Conservation (phyloP, 306 rosid genomes). For the Chamaecrista fasciculata region DNA sequence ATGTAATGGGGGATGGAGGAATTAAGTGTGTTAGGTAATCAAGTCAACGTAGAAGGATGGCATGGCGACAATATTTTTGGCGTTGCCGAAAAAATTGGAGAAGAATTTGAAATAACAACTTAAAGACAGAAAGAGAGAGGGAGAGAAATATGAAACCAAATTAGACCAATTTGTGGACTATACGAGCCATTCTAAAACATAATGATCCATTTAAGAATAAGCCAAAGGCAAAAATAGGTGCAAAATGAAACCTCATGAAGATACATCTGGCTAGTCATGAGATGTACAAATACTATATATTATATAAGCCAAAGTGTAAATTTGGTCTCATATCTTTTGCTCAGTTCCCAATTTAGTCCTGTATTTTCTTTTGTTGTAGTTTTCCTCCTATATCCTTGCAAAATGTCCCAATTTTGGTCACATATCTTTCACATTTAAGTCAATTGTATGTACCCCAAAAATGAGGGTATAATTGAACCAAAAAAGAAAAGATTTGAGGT, state of each 20-base stretch:
- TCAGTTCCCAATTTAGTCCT: too few species aligned
- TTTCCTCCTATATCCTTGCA: too few species aligned
- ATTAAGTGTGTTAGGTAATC: constrained; percentile 26
- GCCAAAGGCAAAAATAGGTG: neutral
- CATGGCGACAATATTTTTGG: constrained; percentile 26
- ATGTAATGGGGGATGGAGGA: constrained; percentile 19
- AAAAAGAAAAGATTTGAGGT: too few species aligned
- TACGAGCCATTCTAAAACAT: constrained; percentile 25
- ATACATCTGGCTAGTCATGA: too few species aligned
- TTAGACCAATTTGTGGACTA: constrained; percentile 30
- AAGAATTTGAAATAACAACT: constrained; percentile 11
- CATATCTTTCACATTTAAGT: too few species aligned
- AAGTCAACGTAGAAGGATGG: constrained; percentile 30
- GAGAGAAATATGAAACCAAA: constrained; percentile 4
- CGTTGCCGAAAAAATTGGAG: constrained; percentile 44
- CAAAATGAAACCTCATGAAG: neutral
- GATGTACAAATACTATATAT: too few species aligned
- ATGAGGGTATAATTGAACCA: too few species aligned
- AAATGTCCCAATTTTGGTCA: too few species aligned
- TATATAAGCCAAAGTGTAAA: too few species aligned
- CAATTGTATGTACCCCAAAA: too few species aligned
- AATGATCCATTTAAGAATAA: constrained; percentile 21
- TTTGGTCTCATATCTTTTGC: too few species aligned
- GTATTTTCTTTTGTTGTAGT: too few species aligned
- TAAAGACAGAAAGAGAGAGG: constrained; percentile 8